Evolutionary conservation across 495 filamentous ascomycete species (phyloP), one percentile per base, ranked within the genome.

Genomic region (Aspergillus indologenus): DNA sequence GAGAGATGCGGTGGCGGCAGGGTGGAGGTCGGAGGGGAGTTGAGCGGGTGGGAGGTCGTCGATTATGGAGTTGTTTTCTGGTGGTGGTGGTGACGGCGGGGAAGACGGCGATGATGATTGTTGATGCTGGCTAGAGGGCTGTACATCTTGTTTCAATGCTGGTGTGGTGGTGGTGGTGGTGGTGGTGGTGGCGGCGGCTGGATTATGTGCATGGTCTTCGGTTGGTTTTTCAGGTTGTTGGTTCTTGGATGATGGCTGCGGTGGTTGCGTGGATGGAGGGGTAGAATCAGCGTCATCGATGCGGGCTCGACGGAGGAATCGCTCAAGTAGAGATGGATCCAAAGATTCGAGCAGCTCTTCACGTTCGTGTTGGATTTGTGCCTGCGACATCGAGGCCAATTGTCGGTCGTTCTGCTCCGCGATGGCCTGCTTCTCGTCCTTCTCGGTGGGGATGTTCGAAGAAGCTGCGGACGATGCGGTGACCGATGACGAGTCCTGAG

Each of bases 391-490:
- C 12, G 79, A 75, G 9, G 87, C 86, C 46, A 98, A 66, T 48
- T 83, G 80, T 54, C 85, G 82, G 18, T 76, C 80, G 68, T 98
- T 98, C 64, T 98, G 90, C 65, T 88, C 80, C 65, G 89, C 87
- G 63, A 98, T 97, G 1, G 75, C 71, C 47, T 75, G 70, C 61
- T 84, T 85, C 64, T 95, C 79, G 53, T 76, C 74, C 45, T 78
- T 73, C 34, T 22, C 19, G 45, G 23, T 45, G 15, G 58, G 20
- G 5, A 17, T 12, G n/a, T 45, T 45, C 19, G 19, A 17, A 18
- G 51, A 23, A 5, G 45, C 23, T 40, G 54, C 22, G 5, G 58
- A 40, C 0, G 64, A 2, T 23, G n/a, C 18, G 1, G 48, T 8
- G 18, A n/a, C 17, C 2, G 48, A 17, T 19, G 48, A 47, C 17